These are phyloP conservation scores for Termitomyces sp. DNA, from an alignment of 768 basidiomycete genomes.

Conservation along the genomic window DNA sequence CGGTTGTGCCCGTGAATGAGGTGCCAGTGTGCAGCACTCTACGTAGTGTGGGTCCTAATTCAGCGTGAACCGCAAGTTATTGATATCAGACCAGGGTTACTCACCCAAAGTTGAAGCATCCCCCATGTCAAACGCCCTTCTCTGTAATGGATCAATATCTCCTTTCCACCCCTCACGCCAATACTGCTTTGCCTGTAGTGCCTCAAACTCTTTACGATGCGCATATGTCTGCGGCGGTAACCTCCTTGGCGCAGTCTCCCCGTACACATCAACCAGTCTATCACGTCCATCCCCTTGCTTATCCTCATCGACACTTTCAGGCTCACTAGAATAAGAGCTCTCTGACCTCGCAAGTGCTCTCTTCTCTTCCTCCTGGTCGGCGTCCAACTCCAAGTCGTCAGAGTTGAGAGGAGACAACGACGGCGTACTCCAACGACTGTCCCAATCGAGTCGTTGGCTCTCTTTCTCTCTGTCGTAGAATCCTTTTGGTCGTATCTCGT, in stretches of 20 bases:
- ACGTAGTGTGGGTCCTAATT: conserved; percentile 20
- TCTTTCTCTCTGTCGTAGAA: conserved; percentile 23
- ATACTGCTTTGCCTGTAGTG: conserved; percentile 63
- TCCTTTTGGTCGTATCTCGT: conserved; percentile 36
- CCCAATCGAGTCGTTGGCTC: conserved; percentile 26
- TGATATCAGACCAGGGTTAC: conserved; percentile 8
- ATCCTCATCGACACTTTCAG: neutral
- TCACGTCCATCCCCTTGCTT: neutral
- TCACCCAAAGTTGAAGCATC: conserved; percentile 74
- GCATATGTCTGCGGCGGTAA: conserved; percentile 36
- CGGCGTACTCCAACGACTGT: conserved; percentile 58
- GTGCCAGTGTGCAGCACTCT: conserved; percentile 9
- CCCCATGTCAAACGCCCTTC: conserved; percentile 54
- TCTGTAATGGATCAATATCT: conserved; percentile 35
- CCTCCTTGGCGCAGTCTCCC: conserved; percentile 10
- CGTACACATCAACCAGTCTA: conserved; percentile 3
- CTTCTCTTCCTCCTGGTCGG: conserved; percentile 17
- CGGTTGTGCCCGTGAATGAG: neutral
- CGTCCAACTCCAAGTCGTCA: conserved; percentile 45
- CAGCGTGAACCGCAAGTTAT: neutral
- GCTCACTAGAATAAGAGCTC: neutral
- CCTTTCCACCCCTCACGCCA: conserved; percentile 70
- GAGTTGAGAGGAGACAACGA: conserved; percentile 68
- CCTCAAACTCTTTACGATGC: conserved; percentile 59
- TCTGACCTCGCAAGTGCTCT: conserved; percentile 3